These are phyloP conservation scores for Plicaturopsis crispa DNA, from an alignment of 768 basidiomycete genomes.

Conservation along the genomic window DNA sequence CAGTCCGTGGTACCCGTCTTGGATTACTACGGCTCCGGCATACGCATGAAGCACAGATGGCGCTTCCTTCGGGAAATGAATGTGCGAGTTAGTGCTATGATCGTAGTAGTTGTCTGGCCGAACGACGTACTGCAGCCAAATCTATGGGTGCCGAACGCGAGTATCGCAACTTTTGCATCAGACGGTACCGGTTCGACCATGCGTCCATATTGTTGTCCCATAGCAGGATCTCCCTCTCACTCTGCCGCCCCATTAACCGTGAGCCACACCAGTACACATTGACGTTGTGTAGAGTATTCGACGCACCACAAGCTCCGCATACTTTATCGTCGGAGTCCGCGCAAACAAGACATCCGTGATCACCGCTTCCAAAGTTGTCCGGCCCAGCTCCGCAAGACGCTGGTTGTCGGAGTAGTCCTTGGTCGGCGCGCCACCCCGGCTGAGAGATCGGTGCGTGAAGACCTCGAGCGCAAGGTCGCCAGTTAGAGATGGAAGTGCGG, in stretches of 20 bases:
- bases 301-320: constrained; percentile 45
- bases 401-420: constrained; percentile 49
- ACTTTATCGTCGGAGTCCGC: constrained; percentile 41
- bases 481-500: neutral
- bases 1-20: constrained; percentile 43
- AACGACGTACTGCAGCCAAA: too few relatives aligned
- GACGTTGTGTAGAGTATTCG: constrained; percentile 7
- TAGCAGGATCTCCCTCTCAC: constrained; percentile 17
- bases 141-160: too few relatives aligned
- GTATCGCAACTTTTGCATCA: constrained; percentile 24
- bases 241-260: too few relatives aligned
- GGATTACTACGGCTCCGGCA: constrained; percentile 54
- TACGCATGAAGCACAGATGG: constrained; percentile 56
- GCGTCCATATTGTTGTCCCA: constrained; percentile 23
- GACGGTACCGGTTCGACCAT: constrained; percentile 30
- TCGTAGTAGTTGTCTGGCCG: too few relatives aligned
- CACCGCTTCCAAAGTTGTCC: constrained; percentile 35
- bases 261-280: constrained; percentile 5
- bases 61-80: constrained; percentile 42
- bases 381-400: constrained; percentile 45
- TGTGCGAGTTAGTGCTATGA: too few relatives aligned
- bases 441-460: constrained; percentile 62
- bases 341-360: constrained; percentile 41
- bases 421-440: constrained; percentile 27
- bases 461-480: constrained; percentile 57